phyloP scores from a whole-genome alignment of 306 rosid species.

The Nissolia schottii region DNA sequence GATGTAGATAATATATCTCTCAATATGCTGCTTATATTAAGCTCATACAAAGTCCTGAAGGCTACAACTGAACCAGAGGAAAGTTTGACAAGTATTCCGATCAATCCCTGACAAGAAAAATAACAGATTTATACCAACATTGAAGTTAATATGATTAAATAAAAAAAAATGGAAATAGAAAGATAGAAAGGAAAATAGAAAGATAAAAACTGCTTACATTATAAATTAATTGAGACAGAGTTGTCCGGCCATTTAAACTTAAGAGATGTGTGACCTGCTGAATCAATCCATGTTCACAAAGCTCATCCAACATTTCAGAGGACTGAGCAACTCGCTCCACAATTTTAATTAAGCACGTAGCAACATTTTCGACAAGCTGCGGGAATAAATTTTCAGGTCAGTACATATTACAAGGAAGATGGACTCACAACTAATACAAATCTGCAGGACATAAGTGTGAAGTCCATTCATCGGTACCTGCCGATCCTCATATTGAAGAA shows the following conservation, averaged over 20 bases:
- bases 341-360: slow-evolving; percentile 74
- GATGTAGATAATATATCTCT: slow-evolving; percentile 66
- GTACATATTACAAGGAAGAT: slow-evolving; percentile 5
- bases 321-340: slow-evolving; percentile 66
- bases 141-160: slow-evolving; percentile 7
- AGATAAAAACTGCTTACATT: slow-evolving; percentile 47
- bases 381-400: slow-evolving; percentile 24
- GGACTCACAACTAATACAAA: background rate
- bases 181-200: background rate
- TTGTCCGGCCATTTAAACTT: slow-evolving; percentile 56
- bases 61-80: slow-evolving; percentile 81
- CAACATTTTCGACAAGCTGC: slow-evolving; percentile 91
- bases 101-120: slow-evolving; percentile 68
- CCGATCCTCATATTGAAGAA: slow-evolving; percentile 84
- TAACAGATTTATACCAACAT: slow-evolving; percentile 24
- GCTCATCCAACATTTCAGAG: slow-evolving; percentile 72
- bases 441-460: background rate
- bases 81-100: slow-evolving; percentile 78
- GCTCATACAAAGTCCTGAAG: slow-evolving; percentile 71
- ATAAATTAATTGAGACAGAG: slow-evolving; percentile 56
- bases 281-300: slow-evolving; percentile 80
- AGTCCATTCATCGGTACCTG: slow-evolving; percentile 52
- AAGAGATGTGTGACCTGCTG: slow-evolving; percentile 65
- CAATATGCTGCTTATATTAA: slow-evolving; percentile 65
- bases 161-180: slow-evolving; percentile 20